phyloP scores from a whole-genome alignment of 495 filamentous ascomycete genomes.

The Gamarada debralockiae region DNA sequence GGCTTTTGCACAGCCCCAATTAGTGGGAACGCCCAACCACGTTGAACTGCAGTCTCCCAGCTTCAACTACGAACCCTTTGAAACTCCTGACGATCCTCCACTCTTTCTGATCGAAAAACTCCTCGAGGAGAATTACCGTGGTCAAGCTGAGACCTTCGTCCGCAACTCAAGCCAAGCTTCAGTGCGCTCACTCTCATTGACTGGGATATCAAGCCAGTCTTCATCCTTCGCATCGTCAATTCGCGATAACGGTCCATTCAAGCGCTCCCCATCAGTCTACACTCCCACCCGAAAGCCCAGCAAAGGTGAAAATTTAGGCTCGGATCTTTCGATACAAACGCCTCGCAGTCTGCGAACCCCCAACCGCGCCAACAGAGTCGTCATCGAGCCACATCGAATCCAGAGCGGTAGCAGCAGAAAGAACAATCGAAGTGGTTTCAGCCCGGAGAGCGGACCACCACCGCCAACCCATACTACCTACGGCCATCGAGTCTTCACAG shows the following conservation, averaged over 20 bases:
- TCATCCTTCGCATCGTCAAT: background rate
- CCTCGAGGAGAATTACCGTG: constrained; percentile 13
- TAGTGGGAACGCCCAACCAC: too few relatives aligned
- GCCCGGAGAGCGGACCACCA: background rate
- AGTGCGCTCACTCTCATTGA: background rate
- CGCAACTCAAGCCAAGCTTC: background rate
- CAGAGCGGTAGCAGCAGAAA: background rate
- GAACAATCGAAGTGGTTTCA: background rate
- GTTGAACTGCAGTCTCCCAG: too few relatives aligned
- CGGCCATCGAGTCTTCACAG: constrained; percentile 7
- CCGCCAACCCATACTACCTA: background rate
- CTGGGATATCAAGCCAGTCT: background rate
- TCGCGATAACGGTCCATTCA: too few relatives aligned
- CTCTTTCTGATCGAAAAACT: constrained; percentile 4
- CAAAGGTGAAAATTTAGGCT: background rate
- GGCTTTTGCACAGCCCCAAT: too few relatives aligned
- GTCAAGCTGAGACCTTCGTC: constrained; percentile 11
- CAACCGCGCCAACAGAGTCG: background rate
- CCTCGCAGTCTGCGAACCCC: background rate
- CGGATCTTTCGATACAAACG: too few relatives aligned
- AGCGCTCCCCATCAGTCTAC: background rate
- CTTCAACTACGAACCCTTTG: too few relatives aligned
- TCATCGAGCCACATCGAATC: background rate
- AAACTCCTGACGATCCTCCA: too few relatives aligned
- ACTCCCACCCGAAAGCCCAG: background rate